Evolutionary conservation across 305 asterid species (phyloP).

Genomic region (Solanum hybrid): DNA sequence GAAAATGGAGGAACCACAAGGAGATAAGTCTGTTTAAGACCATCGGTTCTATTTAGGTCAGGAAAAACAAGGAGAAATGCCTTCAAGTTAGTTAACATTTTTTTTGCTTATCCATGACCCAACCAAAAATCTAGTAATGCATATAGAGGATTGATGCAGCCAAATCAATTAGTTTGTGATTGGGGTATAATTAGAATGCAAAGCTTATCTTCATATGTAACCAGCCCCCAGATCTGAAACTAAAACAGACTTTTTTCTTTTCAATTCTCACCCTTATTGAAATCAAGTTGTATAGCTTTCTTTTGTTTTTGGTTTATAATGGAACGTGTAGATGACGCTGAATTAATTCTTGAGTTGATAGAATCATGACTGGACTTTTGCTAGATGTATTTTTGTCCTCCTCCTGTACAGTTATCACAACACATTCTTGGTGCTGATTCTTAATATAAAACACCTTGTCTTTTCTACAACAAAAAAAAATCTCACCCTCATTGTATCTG

Average conservation of each 20-base stretch:
- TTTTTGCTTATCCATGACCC: not conserved
- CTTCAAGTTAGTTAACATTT: not conserved
- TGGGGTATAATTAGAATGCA: not conserved
- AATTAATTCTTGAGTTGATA: not conserved
- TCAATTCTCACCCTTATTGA: not conserved
- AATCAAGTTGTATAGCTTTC: not conserved
- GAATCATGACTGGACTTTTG: not conserved
- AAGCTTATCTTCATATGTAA: not conserved
- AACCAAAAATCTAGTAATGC: not conserved
- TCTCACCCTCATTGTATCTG: not conserved
- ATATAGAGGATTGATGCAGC: not conserved
- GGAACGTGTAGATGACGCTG: not conserved
- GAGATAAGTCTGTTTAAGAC: not conserved
- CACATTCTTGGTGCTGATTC: not conserved
- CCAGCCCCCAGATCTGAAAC: not conserved
- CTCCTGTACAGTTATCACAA: not conserved
- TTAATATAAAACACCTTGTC: not conserved
- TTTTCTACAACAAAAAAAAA: not conserved
- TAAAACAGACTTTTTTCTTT: not conserved
- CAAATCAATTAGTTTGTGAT: not conserved
- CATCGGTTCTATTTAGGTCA: not conserved
- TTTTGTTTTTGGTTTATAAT: not conserved
- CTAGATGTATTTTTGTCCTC: not conserved
- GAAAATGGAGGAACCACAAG: conserved; percentile 1
- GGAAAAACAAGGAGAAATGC: not conserved